Evolutionary conservation across 805 yeast species (phyloP).

Genomic region (Spencermartinsiella europaea): DNA sequence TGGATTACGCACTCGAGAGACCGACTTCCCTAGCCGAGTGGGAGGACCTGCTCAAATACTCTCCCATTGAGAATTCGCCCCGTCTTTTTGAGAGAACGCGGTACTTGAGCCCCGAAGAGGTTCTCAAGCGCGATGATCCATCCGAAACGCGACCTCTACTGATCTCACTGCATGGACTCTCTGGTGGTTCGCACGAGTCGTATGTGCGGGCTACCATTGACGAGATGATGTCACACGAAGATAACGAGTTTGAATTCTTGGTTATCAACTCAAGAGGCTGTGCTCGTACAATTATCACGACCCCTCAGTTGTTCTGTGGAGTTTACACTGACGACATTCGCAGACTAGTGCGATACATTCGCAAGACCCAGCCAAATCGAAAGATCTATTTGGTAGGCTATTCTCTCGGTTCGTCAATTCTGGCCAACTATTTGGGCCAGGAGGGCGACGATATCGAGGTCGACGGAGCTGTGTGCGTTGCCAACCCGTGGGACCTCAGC

Average conservation of each 20-base stretch:
- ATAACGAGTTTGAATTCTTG: conserved; percentile 51
- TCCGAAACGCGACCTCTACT: conserved; percentile 51
- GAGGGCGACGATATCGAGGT: conserved; percentile 42
- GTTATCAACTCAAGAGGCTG: conserved; percentile 78
- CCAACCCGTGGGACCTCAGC: conserved; percentile 70
- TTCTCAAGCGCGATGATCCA: conserved; percentile 25
- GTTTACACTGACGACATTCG: conserved; percentile 67
- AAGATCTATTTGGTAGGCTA: conserved; percentile 67
- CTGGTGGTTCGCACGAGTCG: conserved; percentile 82
- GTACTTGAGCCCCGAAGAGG: conserved; percentile 45
- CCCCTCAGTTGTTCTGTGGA: conserved; percentile 67
- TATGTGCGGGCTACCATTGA: conserved; percentile 50
- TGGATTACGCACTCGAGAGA: conserved; percentile 60
- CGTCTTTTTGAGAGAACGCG: conserved; percentile 50
- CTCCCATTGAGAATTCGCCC: conserved; percentile 30
- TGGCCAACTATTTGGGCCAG: conserved; percentile 69
- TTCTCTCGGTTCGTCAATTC: conserved; percentile 71
- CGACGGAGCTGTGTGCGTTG: conserved; percentile 54
- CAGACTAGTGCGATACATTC: conserved; percentile 47
- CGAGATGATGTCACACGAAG: conserved; percentile 16
- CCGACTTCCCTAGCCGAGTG: conserved; percentile 31
- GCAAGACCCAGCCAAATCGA: conserved; percentile 53
- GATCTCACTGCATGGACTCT: conserved; percentile 67
- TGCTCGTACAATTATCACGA: conserved; percentile 59
- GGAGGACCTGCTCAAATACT: conserved; percentile 27